Evolutionary conservation across 2,329 filamentous ascomycete genomes (phyloP).

Genomic region (Diaporthe batatas): DNA sequence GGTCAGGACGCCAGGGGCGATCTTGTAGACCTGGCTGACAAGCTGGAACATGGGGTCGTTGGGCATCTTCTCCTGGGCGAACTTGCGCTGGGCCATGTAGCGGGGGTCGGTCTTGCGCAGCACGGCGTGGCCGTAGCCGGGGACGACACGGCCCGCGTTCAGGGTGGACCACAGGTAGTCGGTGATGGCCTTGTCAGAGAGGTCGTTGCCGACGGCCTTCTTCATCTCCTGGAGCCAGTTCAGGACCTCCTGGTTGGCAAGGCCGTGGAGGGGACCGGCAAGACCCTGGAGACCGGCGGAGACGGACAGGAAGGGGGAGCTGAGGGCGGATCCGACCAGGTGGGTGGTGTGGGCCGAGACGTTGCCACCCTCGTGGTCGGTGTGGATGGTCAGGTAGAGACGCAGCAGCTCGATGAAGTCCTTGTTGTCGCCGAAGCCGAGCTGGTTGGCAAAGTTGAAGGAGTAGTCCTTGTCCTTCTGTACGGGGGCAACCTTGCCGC

Average conservation of each 20-base stretch:
- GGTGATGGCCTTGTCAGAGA: slow-evolving; percentile 96
- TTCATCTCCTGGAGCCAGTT: slow-evolving; percentile 99
- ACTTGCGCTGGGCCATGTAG: slow-evolving; percentile 98
- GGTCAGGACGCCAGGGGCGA: slow-evolving; percentile 95
- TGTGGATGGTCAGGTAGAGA: slow-evolving; percentile 99
- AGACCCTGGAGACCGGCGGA: slow-evolving; percentile 98
- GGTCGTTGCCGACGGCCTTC: slow-evolving; percentile 90
- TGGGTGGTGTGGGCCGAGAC: slow-evolving; percentile 99
- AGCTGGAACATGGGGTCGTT: slow-evolving; percentile 99
- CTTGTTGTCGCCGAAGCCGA: slow-evolving; percentile 93
- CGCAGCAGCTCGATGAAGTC: slow-evolving; percentile 99
- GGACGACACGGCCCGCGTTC: slow-evolving; percentile 94
- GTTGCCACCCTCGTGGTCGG: slow-evolving; percentile 99
- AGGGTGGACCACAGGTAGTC: slow-evolving; percentile 99
- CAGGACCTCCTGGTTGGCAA: slow-evolving; percentile 99
- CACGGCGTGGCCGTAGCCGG: slow-evolving; percentile 98
- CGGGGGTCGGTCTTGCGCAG: slow-evolving; percentile 99
- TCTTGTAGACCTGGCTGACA: slow-evolving; percentile 99
- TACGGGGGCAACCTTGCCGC: slow-evolving; percentile 94
- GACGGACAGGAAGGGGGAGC: slow-evolving; percentile 96
- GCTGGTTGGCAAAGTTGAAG: slow-evolving; percentile 99
- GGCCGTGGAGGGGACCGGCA: slow-evolving; percentile 96
- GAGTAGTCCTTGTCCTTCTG: slow-evolving; percentile 99
- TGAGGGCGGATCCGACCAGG: slow-evolving; percentile 95
- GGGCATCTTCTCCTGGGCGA: slow-evolving; percentile 92